These are phyloP conservation scores for Hypericum androsaemum DNA, from an alignment of 345 rosid genomes.

Conservation along the genomic window DNA sequence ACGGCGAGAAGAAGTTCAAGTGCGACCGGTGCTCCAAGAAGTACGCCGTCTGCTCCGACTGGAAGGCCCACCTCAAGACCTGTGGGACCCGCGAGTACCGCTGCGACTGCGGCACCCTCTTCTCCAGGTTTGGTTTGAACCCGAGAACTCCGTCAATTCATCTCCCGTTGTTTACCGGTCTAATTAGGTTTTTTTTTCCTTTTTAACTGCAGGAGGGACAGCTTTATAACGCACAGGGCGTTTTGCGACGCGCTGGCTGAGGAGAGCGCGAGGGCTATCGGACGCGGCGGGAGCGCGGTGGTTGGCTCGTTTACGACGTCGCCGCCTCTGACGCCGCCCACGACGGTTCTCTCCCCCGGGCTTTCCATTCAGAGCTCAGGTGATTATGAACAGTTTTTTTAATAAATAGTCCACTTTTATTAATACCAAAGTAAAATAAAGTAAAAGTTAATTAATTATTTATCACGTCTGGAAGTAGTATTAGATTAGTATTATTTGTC, in stretches of 20 bases:
- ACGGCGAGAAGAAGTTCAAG: conserved; percentile 78
- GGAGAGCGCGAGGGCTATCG: conserved; percentile 35
- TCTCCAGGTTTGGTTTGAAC: conserved; percentile 38
- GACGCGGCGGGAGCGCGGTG: conserved; percentile 4
- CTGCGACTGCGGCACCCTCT: conserved; percentile 71
- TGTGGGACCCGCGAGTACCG: conserved; percentile 68
- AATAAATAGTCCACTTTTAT: too few species aligned
- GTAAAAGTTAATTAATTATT: too few species aligned
- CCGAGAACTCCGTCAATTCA: neutral
- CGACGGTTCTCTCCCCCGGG: conserved; percentile 53
- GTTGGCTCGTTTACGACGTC: conserved; percentile 43
- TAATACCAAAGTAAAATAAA: too few species aligned
- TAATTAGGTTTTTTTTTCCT: neutral
- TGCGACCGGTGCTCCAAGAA: conserved; percentile 72
- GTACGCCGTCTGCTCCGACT: conserved; percentile 74
- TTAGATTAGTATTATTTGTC: too few species aligned
- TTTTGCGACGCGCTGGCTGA: conserved; percentile 73
- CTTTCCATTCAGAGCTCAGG: conserved; percentile 65
- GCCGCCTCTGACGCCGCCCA: conserved; percentile 55
- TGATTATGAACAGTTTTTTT: too few species aligned
- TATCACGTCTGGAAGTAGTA: too few species aligned
- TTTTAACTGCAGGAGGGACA: conserved; percentile 45
- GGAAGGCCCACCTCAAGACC: conserved; percentile 79
- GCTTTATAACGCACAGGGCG: conserved; percentile 66
- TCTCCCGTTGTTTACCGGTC: neutral